Base-by-base conservation (phyloP, 164 flowering plant species). In the Dillenia suffruticosa region DNA sequence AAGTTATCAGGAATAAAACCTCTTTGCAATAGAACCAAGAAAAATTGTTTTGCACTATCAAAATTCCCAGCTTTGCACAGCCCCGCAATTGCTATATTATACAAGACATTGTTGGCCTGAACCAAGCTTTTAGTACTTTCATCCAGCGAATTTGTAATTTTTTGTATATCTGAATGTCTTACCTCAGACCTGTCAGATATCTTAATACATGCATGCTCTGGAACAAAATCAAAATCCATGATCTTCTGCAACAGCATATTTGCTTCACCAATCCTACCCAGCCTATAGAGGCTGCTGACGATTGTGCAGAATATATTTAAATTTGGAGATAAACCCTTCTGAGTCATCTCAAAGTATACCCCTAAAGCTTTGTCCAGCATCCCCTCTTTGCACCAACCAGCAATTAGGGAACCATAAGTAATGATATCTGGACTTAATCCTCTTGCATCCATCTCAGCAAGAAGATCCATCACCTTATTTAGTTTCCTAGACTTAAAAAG, bases 1-100 rank as follows among this genome's bases (percentile, higher is more conserved):
- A 77, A 92, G 56, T 83, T 79, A 77, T 92, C 90, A 13, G 92
- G 96, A 59, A 57, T 43, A 70, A 92, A 92, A 24, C 90, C 88
- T 74, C 65, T 71, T 14, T 40, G 60, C 52, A 73, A 71, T 72
- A 89, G 73, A 47, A 64, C 54, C 9, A 70, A 59, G 49, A 89
- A 61, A 55, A 82, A 7, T 50, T 51, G 74, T 73, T 68, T 79
- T 46, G 96, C 92, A 66, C 79, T 84, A 48, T 62, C 77, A 63
- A 86, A 51, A 67, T 78, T 84, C 46, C 89, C 84, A 59, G 83
- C 74, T 69, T 79, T 85, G 81, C 94, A 87, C 15, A 89, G 76
- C 53, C 90, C 89, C 22, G 79, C 58, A 69, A 92, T 78, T 43
- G 81, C 85, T 58, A 87, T 78, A 74, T 87, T 87, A 69, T 80